Evolutionary conservation across 1,284 basidiomycete species (phyloP).

Genomic region (Trichosporon inkin): DNA sequence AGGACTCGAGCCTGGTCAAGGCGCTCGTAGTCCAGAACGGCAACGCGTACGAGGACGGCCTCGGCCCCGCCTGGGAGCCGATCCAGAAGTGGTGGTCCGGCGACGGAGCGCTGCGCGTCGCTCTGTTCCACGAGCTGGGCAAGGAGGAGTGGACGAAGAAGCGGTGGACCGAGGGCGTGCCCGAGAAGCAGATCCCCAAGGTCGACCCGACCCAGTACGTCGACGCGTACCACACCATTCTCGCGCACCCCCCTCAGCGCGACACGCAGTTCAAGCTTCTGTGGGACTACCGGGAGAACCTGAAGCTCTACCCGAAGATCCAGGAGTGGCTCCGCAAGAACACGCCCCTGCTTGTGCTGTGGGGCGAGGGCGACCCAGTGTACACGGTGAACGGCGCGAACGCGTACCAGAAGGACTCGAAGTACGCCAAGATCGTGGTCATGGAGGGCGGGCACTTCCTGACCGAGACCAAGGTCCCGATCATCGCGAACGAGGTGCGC

Average conservation of each 20-base stretch:
- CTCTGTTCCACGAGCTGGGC: constrained; percentile 8
- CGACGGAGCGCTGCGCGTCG: constrained; percentile 9
- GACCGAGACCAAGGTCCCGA: constrained; percentile 47
- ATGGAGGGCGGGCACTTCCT: constrained; percentile 56
- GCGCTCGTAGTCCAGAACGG: constrained; percentile 56
- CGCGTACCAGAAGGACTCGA: constrained; percentile 52
- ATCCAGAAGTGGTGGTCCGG: constrained; percentile 49
- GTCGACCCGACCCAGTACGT: constrained; percentile 38
- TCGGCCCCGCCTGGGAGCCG: constrained; percentile 47
- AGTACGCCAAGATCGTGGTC: constrained; percentile 50
- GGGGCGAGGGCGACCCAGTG: constrained; percentile 55
- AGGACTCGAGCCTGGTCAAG: constrained; percentile 51
- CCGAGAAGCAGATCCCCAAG: constrained; percentile 4
- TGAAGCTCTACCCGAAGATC: constrained; percentile 53
- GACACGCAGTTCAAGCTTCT: constrained; percentile 54
- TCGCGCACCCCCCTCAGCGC: constrained; percentile 46
- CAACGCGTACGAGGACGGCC: constrained; percentile 54
- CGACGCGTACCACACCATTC: constrained; percentile 49
- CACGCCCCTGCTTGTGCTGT: constrained; percentile 54
- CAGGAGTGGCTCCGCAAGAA: constrained; percentile 53
- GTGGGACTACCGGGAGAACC: constrained; percentile 54
- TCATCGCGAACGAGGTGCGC: constrained; percentile 27
- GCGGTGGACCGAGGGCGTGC: constrained; percentile 26
- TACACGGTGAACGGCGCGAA: constrained; percentile 54
- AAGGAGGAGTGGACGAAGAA: constrained; percentile 13